Conservation (phyloP, 164 flowering plant species). For the Piper longum region DNA sequence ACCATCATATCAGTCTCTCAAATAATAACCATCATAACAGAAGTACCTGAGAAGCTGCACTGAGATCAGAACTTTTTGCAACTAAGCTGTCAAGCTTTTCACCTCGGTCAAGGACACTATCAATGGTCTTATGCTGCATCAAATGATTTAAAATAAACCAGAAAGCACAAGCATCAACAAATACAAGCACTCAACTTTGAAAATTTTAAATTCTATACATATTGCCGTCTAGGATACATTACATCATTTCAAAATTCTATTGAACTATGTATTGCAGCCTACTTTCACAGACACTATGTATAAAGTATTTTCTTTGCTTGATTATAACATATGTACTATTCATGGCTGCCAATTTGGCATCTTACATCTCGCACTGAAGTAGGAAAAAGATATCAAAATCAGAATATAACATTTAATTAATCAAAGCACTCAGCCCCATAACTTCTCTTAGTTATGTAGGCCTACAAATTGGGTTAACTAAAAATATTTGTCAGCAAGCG, state of each 20-base stretch:
- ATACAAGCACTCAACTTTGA: background rate
- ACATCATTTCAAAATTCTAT: too few species aligned
- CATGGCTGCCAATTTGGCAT: background rate
- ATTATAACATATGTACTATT: background rate
- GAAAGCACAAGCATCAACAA: background rate
- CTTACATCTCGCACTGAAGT: too few species aligned
- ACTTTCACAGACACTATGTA: too few species aligned
- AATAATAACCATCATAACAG: too few species aligned
- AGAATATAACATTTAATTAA: too few species aligned
- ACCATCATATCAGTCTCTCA: background rate
- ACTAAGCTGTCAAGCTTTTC: constrained; percentile 96
- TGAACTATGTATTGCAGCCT: too few species aligned
- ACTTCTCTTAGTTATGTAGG: background rate
- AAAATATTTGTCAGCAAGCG: background rate
- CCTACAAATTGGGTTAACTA: background rate
- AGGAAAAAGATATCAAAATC: too few species aligned
- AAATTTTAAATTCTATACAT: background rate
- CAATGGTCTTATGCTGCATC: constrained; percentile 91
- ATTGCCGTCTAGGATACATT: too few species aligned
- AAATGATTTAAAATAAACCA: background rate
- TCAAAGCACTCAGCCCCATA: background rate
- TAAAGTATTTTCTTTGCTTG: too few species aligned
- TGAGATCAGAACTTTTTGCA: constrained; percentile 96
- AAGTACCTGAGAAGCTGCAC: constrained; percentile 91
- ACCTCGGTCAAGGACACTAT: constrained; percentile 91